Conservation (phyloP, 2,329 filamentous ascomycete genomes). For the Coniochaeta sp. region DNA sequence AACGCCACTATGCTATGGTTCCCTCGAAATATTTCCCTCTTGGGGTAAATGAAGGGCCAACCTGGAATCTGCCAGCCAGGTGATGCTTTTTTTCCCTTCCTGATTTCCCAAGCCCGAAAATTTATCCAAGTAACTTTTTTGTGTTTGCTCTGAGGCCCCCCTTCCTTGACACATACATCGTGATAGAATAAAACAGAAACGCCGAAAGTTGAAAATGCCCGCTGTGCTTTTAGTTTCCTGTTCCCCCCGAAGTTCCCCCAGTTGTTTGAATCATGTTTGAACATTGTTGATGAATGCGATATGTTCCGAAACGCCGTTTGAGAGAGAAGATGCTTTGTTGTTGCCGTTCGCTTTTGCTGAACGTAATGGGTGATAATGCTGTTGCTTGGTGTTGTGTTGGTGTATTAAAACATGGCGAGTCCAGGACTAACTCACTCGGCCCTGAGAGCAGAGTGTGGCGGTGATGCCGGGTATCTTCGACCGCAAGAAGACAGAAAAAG, state of each 20-base stretch:
- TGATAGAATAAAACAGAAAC: conserved; percentile 3
- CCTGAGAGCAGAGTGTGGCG: not conserved
- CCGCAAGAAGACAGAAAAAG: not conserved
- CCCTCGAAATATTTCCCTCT: not conserved
- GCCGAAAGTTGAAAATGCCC: not conserved
- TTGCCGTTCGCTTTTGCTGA: not conserved
- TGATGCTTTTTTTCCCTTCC: conserved; percentile 6
- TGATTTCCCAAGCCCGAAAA: not conserved
- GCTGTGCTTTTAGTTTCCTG: not conserved
- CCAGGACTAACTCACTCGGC: no score
- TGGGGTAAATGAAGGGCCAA: conserved; percentile 2
- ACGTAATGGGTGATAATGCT: not conserved
- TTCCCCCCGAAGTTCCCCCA: conserved; percentile 1
- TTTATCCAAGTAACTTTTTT: not conserved
- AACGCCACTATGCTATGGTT: conserved; percentile 25
- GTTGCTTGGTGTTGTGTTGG: not conserved
- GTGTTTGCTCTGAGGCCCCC: conserved; percentile 4
- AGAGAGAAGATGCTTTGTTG: conserved; percentile 3
- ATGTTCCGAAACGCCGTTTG: conserved; percentile 1
- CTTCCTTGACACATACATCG: no score
- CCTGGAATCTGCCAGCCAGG: conserved; percentile 21
- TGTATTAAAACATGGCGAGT: not conserved
- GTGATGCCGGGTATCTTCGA: not conserved
- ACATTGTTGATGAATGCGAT: conserved; percentile 2
- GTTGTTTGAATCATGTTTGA: not conserved